Percentiles rank a stretch among this genome's conserved stretches.
Conservation (phyloP, 2,329 filamentous ascomycete species). For the Ilyonectria mors-panacis region DNA sequence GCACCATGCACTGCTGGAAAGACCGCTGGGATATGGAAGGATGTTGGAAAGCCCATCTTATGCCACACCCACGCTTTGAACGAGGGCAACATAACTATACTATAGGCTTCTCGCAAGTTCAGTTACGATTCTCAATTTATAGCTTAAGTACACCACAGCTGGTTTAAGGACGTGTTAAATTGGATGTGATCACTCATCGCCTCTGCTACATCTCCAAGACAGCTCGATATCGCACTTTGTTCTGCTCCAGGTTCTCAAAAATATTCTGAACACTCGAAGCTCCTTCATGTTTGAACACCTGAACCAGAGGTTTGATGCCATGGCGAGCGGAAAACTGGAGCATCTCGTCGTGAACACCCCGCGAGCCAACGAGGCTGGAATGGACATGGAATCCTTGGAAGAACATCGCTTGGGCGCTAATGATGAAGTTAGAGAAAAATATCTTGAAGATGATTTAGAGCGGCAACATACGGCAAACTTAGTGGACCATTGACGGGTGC, state of each 20-base stretch:
- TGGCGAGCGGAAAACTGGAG: slow-evolving; percentile 2
- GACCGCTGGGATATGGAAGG: too few relatives aligned
- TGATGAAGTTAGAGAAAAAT: neutral
- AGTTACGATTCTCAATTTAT: too few relatives aligned
- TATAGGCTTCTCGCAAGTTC: too few relatives aligned
- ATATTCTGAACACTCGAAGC: slow-evolving; percentile 1
- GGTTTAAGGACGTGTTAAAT: too few relatives aligned
- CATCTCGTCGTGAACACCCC: slow-evolving; percentile 23
- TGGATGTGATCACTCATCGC: too few relatives aligned
- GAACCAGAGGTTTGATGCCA: slow-evolving; percentile 12
- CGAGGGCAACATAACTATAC: too few relatives aligned
- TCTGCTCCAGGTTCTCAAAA: neutral
- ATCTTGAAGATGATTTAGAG: neutral
- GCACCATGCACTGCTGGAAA: too few relatives aligned
- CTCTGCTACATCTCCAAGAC: neutral
- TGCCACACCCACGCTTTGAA: too few relatives aligned
- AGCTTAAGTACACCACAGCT: too few relatives aligned
- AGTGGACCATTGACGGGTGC: slow-evolving; percentile 4
- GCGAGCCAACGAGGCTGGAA: slow-evolving; percentile 16
- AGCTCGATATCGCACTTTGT: slow-evolving; percentile 15
- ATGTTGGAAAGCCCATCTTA: too few relatives aligned
- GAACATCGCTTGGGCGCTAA: slow-evolving; percentile 15
- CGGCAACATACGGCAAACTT: neutral
- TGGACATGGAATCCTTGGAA: slow-evolving; percentile 11
- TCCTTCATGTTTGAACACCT: slow-evolving; percentile 10